Percentiles rank a stretch among this genome's conserved stretches.
phyloP scores from a whole-genome alignment of 2,329 filamentous ascomycete species.

The Hymenoscyphus infarciens region DNA sequence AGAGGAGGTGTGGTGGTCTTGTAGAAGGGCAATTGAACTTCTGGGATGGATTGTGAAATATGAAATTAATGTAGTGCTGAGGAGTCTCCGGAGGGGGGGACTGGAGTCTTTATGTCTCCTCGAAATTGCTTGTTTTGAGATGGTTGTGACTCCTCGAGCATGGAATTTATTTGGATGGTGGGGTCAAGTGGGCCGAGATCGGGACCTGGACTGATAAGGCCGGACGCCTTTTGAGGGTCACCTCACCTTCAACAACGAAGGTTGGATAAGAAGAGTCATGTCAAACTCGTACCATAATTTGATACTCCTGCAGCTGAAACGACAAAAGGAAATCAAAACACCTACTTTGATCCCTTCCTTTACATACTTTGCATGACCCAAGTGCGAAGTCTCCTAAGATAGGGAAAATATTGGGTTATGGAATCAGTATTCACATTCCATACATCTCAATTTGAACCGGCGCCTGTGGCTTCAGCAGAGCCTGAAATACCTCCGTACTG shows the following conservation, averaged over 20 bases:
- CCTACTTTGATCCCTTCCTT: background rate
- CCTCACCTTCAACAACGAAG: background rate
- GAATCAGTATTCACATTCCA: background rate
- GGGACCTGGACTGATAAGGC: conserved; percentile 1
- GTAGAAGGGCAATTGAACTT: background rate
- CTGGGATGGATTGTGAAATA: background rate
- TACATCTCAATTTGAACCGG: background rate
- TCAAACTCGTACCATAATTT: conserved; percentile 3
- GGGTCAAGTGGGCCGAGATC: conserved; percentile 5
- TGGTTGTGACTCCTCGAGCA: background rate
- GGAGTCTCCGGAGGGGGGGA: background rate
- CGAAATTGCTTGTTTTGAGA: background rate
- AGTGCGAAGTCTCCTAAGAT: too few species aligned
- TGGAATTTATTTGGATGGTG: conserved; percentile 12
- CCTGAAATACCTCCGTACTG: background rate
- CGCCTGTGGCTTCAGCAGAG: background rate
- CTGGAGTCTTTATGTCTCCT: background rate
- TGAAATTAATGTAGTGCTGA: background rate
- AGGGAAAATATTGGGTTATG: background rate
- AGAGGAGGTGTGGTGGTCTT: background rate
- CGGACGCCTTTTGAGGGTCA: background rate
- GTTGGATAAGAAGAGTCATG: background rate
- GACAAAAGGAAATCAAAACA: background rate
- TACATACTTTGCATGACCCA: background rate
- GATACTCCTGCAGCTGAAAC: background rate